Conservation (phyloP, 495 filamentous ascomycete species). For the Xylaria scruposa region DNA sequence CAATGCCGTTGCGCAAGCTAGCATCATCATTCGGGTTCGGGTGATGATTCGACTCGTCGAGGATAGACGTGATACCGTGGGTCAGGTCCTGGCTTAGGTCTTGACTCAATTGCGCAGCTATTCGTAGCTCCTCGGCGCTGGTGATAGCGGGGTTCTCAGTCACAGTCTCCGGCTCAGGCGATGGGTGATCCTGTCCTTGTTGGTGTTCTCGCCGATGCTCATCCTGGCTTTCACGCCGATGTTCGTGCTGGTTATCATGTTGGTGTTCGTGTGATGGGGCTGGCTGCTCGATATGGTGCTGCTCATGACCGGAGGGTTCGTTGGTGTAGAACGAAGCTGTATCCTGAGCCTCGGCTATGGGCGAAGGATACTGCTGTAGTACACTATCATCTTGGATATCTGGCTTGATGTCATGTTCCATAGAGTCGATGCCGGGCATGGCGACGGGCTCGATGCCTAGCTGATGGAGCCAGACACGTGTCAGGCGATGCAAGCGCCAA, state of each 20-base stretch:
- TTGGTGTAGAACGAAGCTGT: constrained; percentile 22
- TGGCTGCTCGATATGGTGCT: background rate
- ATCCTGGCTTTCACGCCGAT: background rate
- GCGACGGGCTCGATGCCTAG: constrained; percentile 26
- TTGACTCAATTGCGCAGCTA: constrained; percentile 60
- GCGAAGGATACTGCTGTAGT: constrained; percentile 33
- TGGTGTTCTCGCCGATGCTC: background rate
- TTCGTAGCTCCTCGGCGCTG: constrained; percentile 56
- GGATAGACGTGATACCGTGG: constrained; percentile 35
- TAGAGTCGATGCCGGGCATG: constrained; percentile 41
- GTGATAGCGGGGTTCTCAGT: constrained; percentile 41
- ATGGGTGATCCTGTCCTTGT: constrained; percentile 18
- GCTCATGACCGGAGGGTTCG: constrained; percentile 27
- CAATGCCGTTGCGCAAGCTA: constrained; percentile 31
- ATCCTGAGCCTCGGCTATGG: constrained; percentile 33
- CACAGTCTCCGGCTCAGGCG: constrained; percentile 42
- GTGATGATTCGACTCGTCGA: constrained; percentile 24
- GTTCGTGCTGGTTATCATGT: background rate
- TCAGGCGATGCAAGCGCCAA: constrained; percentile 27
- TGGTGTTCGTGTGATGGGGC: background rate
- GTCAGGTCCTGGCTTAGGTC: constrained; percentile 49
- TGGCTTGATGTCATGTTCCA: constrained; percentile 34
- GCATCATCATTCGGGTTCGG: constrained; percentile 29
- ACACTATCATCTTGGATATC: constrained; percentile 32
- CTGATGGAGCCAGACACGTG: constrained; percentile 23